Percentiles rank a stretch among this genome's conserved stretches.
Conservation (phyloP, 352 stramenopile species). For the Phytopythium aichiense region DNA sequence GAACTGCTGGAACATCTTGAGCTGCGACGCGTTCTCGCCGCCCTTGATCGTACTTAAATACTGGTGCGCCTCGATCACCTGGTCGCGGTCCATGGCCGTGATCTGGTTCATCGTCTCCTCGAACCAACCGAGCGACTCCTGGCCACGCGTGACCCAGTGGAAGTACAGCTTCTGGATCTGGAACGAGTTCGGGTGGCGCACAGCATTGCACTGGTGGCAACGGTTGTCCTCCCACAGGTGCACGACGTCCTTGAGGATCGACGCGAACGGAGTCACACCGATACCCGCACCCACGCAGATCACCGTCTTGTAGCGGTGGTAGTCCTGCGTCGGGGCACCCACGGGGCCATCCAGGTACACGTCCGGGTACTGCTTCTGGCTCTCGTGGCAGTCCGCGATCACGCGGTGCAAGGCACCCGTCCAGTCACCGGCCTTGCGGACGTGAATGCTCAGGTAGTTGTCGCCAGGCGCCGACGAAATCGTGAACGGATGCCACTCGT, state of each 20-base stretch:
- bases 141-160: constrained; percentile 78
- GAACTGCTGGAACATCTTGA: constrained; percentile 86
- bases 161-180: constrained; percentile 86
- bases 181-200: constrained; percentile 65
- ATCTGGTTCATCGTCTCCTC: constrained; percentile 86
- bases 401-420: constrained; percentile 54
- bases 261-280: constrained; percentile 80
- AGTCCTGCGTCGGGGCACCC: constrained; percentile 70
- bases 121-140: constrained; percentile 84
- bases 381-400: constrained; percentile 59
- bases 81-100: constrained; percentile 63
- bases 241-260: constrained; percentile 74
- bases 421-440: constrained; percentile 73
- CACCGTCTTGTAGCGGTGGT: constrained; percentile 70
- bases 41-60: constrained; percentile 81
- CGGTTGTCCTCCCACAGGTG: constrained; percentile 75
- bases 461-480: constrained; percentile 84
- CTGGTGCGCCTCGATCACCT: constrained; percentile 79
- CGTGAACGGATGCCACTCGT: constrained; percentile 92
- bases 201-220: constrained; percentile 68
- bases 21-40: constrained; percentile 62
- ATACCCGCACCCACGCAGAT: constrained; percentile 76
- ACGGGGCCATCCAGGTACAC: constrained; percentile 77
- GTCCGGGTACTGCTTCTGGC: constrained; percentile 56
- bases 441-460: constrained; percentile 81